A percentile compares a stretch with the other conserved stretches of the same genome.
Evolutionary conservation across 768 basidiomycete genomes (phyloP).

Genomic region (Cystobasidium tubakii): DNA sequence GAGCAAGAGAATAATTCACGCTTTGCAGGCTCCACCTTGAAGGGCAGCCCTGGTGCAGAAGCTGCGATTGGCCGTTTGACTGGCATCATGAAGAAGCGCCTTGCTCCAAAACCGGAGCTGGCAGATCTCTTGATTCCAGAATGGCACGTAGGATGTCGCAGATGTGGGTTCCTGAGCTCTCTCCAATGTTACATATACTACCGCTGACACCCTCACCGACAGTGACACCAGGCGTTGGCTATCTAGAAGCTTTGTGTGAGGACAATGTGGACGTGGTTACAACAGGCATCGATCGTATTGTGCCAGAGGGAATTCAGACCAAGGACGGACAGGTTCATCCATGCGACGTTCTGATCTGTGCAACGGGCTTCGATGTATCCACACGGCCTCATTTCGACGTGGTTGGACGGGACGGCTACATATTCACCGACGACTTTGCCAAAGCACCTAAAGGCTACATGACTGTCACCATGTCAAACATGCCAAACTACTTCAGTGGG

Average conservation of each 20-base stretch:
- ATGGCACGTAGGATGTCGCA: slow-evolving; percentile 25
- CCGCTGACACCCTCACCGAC: not conserved
- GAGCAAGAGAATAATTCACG: slow-evolving; percentile 9
- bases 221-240: slow-evolving; percentile 35
- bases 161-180: not conserved
- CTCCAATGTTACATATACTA: not conserved
- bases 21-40: slow-evolving; percentile 10
- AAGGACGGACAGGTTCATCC: slow-evolving; percentile 33
- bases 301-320: slow-evolving; percentile 23
- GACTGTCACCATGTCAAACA: slow-evolving; percentile 29
- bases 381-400: slow-evolving; percentile 26
- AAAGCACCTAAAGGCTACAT: slow-evolving; percentile 24
- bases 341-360: slow-evolving; percentile 39
- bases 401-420: slow-evolving; percentile 25
- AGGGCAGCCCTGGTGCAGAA: slow-evolving; percentile 12
- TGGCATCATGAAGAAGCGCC: slow-evolving; percentile 5
- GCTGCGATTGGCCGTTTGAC: not conserved
- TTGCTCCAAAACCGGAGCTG: not conserved
- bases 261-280: slow-evolving; percentile 30
- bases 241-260: slow-evolving; percentile 33
- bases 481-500: slow-evolving; percentile 35
- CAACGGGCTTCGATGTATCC: slow-evolving; percentile 40
- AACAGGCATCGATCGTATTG: slow-evolving; percentile 27
- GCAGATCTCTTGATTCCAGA: slow-evolving; percentile 30
- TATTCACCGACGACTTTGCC: slow-evolving; percentile 27